Evolutionary conservation across 2,329 filamentous ascomycete species (phyloP).

Genomic region (Ceratocystis papillata): DNA sequence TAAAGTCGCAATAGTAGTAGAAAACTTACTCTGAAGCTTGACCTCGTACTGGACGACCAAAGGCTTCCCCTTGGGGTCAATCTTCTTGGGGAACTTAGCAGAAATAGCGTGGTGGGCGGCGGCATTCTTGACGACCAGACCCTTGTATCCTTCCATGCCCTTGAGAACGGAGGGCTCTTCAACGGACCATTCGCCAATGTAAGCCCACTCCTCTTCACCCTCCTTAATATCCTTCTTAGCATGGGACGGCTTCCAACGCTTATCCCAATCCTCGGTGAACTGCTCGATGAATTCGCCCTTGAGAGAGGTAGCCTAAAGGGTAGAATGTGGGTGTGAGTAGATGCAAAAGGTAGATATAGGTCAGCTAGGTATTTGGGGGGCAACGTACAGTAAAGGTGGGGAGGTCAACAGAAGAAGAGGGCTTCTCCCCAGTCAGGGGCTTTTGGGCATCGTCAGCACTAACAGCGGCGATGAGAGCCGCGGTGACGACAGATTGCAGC

Average conservation of each 20-base stretch:
- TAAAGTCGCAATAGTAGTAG: neutral
- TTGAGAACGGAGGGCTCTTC: conserved; percentile 87
- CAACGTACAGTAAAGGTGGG: conserved; percentile 77
- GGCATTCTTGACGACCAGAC: conserved; percentile 93
- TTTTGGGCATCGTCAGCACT: conserved; percentile 25
- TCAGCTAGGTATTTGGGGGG: neutral
- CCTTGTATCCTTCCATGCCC: conserved; percentile 90
- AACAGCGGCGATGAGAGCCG: conserved; percentile 52
- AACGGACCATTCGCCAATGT: conserved; percentile 90
- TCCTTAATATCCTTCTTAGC: conserved; percentile 83
- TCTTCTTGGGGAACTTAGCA: conserved; percentile 91
- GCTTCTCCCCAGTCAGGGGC: conserved; percentile 52
- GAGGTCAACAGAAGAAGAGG: conserved; percentile 50
- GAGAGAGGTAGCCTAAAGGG: conserved; percentile 62
- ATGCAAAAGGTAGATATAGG: neutral
- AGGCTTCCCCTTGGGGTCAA: conserved; percentile 94
- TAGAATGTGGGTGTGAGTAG: neutral
- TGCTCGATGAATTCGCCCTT: conserved; percentile 97
- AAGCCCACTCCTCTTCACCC: conserved; percentile 82
- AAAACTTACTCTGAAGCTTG: conserved; percentile 82
- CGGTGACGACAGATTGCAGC: conserved; percentile 69
- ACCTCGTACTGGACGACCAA: conserved; percentile 98
- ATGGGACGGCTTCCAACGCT: conserved; percentile 85
- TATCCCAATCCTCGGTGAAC: conserved; percentile 93
- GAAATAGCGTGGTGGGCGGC: conserved; percentile 99